A percentile compares a stretch with the other conserved stretches of the same genome.
These are phyloP conservation scores for Quercus robur DNA, from an alignment of 306 rosid genomes.

Conservation along the genomic window DNA sequence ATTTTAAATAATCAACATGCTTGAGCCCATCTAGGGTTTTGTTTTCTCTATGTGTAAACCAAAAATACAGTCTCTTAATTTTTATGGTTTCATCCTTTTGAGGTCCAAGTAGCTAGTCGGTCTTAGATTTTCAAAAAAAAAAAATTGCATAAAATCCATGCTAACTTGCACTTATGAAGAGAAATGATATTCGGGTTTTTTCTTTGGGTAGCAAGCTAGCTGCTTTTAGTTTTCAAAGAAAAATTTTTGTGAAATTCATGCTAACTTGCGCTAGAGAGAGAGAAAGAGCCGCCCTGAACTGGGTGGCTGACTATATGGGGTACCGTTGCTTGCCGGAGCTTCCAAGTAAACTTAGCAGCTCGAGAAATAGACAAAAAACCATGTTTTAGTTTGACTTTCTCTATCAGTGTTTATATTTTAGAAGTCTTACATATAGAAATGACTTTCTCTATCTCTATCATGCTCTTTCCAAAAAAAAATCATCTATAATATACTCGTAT, in stretches of 20 bases:
- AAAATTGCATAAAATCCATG: constrained; percentile 30
- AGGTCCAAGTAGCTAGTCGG: too few relatives aligned
- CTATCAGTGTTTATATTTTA: background rate
- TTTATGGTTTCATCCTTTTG: too few relatives aligned
- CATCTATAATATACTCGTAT: background rate
- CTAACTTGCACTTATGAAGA: constrained; percentile 16
- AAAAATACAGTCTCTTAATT: background rate
- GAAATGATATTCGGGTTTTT: background rate
- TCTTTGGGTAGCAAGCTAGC: background rate
- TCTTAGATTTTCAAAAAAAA: too few relatives aligned
- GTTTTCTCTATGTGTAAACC: background rate
- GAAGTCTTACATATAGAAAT: background rate
- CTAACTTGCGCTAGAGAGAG: background rate
- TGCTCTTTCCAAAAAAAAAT: background rate
- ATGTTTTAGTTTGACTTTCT: constrained; percentile 47
- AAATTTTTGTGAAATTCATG: constrained; percentile 32
- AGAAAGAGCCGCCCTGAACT: constrained; percentile 34
- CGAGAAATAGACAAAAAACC: constrained; percentile 44
- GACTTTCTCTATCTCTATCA: background rate
- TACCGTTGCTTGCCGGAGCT: constrained; percentile 65
- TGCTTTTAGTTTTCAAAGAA: background rate
- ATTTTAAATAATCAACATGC: constrained; percentile 16
- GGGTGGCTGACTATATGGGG: constrained; percentile 41
- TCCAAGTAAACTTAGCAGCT: constrained; percentile 58
- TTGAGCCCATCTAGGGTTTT: constrained; percentile 15